Conservation (phyloP, 2,329 filamentous ascomycete species). For the Colletotrichum plurivorum region DNA sequence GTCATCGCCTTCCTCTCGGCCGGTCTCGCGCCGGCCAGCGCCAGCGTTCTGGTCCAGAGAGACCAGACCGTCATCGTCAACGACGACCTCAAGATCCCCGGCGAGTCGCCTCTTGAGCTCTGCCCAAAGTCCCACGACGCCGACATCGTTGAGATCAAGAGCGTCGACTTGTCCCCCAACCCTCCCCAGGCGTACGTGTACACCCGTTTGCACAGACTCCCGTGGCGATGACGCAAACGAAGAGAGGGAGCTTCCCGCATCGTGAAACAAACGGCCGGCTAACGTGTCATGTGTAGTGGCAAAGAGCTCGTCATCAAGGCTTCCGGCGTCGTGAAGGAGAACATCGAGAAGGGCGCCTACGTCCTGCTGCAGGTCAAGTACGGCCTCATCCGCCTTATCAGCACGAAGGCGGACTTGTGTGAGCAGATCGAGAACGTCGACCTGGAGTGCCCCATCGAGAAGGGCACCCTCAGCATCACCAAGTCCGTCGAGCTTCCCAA, state of each 20-base stretch:
- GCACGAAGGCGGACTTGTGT: conserved; percentile 86
- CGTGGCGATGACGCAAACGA: conserved; percentile 1
- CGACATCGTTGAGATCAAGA: conserved; percentile 82
- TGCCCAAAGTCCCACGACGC: conserved; percentile 76
- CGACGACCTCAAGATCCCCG: conserved; percentile 77
- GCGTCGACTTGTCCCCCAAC: conserved; percentile 87
- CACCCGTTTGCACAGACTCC: neutral
- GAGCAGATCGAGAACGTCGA: conserved; percentile 91
- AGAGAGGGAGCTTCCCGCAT: neutral
- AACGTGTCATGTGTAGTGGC: conserved; percentile 69
- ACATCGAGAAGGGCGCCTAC: conserved; percentile 83
- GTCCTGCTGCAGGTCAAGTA: conserved; percentile 92
- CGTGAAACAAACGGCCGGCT: conserved; percentile 36
- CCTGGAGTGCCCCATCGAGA: conserved; percentile 87
- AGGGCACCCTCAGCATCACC: conserved; percentile 79
- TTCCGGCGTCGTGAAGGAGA: conserved; percentile 78
- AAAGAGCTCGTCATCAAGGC: conserved; percentile 83
- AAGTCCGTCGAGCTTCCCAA: conserved; percentile 89
- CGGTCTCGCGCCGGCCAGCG: conserved; percentile 60
- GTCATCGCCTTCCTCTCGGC: conserved; percentile 62
- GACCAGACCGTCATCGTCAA: conserved; percentile 65
- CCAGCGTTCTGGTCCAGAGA: conserved; percentile 62
- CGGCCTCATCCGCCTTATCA: conserved; percentile 90
- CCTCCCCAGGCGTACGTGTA: conserved; percentile 84
- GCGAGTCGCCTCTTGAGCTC: conserved; percentile 87